phyloP scores from a whole-genome alignment of 768 basidiomycete genomes.

The Omphalotus guepiniiformis region DNA sequence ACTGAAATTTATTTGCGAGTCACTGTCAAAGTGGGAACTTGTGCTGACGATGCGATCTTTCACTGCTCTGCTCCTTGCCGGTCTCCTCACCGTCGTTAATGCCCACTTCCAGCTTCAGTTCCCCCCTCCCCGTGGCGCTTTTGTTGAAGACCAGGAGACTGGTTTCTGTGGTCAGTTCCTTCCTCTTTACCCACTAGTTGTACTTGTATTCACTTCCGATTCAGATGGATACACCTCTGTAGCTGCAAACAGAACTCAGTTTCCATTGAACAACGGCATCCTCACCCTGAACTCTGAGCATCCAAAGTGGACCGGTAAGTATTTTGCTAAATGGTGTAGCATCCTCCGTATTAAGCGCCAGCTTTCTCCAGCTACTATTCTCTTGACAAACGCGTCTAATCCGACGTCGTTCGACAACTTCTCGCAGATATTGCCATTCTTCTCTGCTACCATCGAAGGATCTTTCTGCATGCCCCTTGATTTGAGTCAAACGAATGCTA shows the following conservation, averaged over 20 bases:
- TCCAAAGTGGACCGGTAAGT: conserved; percentile 52
- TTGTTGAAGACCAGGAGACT: conserved; percentile 54
- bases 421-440: conserved; percentile 45
- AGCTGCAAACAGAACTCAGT: conserved; percentile 55
- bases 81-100: conserved; percentile 37
- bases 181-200: background rate
- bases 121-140: conserved; percentile 67
- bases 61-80: conserved; percentile 30
- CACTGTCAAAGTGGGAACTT: background rate
- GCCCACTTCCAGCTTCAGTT: conserved; percentile 84
- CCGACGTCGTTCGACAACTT: conserved; percentile 67
- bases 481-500: conserved; percentile 43
- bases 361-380: conserved; percentile 45
- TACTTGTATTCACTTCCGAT: background rate
- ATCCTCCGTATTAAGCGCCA: no score
- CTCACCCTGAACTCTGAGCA: conserved; percentile 67
- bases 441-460: conserved; percentile 53
- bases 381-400: conserved; percentile 51
- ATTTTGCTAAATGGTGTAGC: no score
- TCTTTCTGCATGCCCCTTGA: conserved; percentile 64
- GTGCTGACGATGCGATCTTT: background rate
- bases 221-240: conserved; percentile 61
- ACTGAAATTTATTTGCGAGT: no score
- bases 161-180: conserved; percentile 60
- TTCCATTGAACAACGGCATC: conserved; percentile 63